phyloP scores from a whole-genome alignment of 179 eudicot genomes.

The Gypsophila paniculata region DNA sequence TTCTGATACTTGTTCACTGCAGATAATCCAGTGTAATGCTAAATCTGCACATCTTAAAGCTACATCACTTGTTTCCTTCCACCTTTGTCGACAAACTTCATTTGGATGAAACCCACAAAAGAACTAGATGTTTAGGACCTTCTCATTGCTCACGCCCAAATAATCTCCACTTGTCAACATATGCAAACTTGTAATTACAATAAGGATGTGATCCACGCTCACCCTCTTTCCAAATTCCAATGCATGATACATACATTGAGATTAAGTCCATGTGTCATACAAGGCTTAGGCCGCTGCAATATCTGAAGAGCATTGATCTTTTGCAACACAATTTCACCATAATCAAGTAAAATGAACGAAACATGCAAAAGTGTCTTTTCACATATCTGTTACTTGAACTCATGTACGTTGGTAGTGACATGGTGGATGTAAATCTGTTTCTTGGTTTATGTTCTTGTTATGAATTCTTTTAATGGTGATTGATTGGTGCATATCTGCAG shows the following conservation, averaged over 20 bases:
- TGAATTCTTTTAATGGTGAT: neutral
- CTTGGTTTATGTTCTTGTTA: constrained; percentile 3
- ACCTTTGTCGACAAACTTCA: neutral
- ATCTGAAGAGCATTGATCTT: neutral
- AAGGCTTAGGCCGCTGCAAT: neutral
- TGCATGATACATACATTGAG: neutral
- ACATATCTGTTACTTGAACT: neutral
- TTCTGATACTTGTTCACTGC: neutral
- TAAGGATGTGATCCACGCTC: neutral
- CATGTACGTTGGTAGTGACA: neutral
- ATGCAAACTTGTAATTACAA: neutral
- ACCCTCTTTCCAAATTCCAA: neutral
- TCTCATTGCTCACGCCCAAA: neutral
- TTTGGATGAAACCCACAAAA: neutral
- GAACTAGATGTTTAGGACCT: neutral
- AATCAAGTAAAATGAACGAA: constrained; percentile 2
- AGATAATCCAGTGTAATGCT: neutral
- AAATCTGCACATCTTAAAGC: neutral
- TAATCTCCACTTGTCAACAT: neutral
- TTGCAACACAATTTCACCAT: neutral
- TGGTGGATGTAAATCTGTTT: neutral
- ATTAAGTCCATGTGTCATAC: neutral
- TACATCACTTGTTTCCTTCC: neutral
- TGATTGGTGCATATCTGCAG: constrained; percentile 37
- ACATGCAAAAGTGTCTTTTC: neutral